Percentiles rank a stretch among this genome's conserved stretches.
Evolutionary conservation across 768 basidiomycete species (phyloP).

Genomic region (Crassisporium funariophilum): DNA sequence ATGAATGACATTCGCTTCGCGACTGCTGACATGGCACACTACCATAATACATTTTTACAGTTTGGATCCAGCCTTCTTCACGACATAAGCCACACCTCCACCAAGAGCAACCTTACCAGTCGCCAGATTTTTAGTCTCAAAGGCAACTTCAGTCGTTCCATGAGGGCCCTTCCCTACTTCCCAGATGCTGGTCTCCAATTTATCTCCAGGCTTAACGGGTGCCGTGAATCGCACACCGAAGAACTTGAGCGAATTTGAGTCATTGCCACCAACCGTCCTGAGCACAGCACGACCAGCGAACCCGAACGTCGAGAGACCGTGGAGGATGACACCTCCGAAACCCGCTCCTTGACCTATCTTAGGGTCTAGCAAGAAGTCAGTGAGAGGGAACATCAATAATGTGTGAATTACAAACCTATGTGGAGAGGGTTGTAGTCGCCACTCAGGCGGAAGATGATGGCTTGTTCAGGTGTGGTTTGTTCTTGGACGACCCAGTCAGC

Average conservation of each 20-base stretch:
- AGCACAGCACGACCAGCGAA: constrained; percentile 81
- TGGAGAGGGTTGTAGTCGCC: constrained; percentile 84
- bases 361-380: constrained; percentile 53
- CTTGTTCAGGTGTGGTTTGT: constrained; percentile 66
- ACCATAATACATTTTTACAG: constrained; percentile 18
- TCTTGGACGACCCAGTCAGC: constrained; percentile 66
- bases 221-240: constrained; percentile 80
- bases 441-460: constrained; percentile 69
- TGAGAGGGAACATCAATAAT: background rate
- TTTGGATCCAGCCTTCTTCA: constrained; percentile 40
- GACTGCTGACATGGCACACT: constrained; percentile 13
- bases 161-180: constrained; percentile 68
- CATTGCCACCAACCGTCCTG: constrained; percentile 58
- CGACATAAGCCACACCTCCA: constrained; percentile 64
- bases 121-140: constrained; percentile 60
- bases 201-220: constrained; percentile 83
- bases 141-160: constrained; percentile 61
- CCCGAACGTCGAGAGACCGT: constrained; percentile 82
- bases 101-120: constrained; percentile 67
- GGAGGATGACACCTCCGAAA: constrained; percentile 84
- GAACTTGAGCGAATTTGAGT: constrained; percentile 62
- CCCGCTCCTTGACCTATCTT: constrained; percentile 68
- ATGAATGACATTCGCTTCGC: too few species aligned
- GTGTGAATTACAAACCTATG: constrained; percentile 47
- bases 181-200: constrained; percentile 78